phyloP scores from a whole-genome alignment of 192 early-diverging fungal species.

The Coemansia sp. region DNA sequence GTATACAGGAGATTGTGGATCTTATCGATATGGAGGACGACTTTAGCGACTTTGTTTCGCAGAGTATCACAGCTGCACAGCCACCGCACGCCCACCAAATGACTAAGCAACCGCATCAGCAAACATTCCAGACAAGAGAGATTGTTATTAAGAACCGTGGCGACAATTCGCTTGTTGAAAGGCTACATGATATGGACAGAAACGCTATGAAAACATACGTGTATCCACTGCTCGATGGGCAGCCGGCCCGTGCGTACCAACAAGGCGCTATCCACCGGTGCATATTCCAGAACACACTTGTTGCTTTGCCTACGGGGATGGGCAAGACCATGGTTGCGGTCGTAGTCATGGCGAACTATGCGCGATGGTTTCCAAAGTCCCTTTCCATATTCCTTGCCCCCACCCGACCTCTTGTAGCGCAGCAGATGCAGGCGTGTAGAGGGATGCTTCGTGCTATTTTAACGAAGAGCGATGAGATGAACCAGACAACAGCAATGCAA shows the following conservation, averaged over 20 bases:
- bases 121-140: slow-evolving; percentile 26
- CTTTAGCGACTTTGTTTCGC: slow-evolving; percentile 24
- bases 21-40: slow-evolving; percentile 31
- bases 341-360: slow-evolving; percentile 90
- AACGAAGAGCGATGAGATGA: slow-evolving; percentile 22
- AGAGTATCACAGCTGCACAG: background rate
- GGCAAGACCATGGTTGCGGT: slow-evolving; percentile 97
- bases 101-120: slow-evolving; percentile 4
- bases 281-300: slow-evolving; percentile 83
- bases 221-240: slow-evolving; percentile 49
- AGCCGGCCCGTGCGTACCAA: slow-evolving; percentile 79
- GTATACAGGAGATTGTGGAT: slow-evolving; percentile 14
- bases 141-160: slow-evolving; percentile 28
- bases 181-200: slow-evolving; percentile 31
- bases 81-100: background rate
- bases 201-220: slow-evolving; percentile 41
- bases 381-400: slow-evolving; percentile 92
- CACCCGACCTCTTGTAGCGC: slow-evolving; percentile 86
- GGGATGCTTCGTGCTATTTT: slow-evolving; percentile 77
- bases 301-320: slow-evolving; percentile 81
- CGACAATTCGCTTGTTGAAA: slow-evolving; percentile 46
- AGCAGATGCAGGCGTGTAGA: slow-evolving; percentile 89
- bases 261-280: slow-evolving; percentile 79
- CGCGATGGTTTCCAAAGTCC: slow-evolving; percentile 87
- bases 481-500: background rate